Conservation (phyloP, 768 basidiomycete species). For the Lentinula aciculospora region DNA sequence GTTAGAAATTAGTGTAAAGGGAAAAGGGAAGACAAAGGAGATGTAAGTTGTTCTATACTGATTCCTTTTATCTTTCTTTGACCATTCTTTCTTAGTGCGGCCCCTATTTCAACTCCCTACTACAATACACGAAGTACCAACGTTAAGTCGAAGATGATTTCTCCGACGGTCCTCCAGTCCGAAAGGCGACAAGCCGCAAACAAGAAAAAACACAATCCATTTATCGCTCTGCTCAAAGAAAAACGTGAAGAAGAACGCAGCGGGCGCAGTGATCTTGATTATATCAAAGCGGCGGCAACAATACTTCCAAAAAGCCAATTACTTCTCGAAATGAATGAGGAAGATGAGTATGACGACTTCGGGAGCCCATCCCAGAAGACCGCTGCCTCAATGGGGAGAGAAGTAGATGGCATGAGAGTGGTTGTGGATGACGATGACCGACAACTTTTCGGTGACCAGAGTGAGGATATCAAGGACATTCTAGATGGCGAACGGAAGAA, state of each 20-base stretch:
- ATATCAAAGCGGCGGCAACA: constrained; percentile 40
- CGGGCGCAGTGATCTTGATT: constrained; percentile 31
- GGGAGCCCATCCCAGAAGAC: constrained; percentile 29
- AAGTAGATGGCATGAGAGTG: constrained; percentile 19
- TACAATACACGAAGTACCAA: not conserved
- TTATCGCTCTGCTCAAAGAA: constrained; percentile 50
- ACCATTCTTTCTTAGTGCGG: not conserved
- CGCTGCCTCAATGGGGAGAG: constrained; percentile 22
- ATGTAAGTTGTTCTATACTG: not conserved
- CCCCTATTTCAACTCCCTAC: not conserved
- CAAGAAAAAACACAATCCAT: constrained; percentile 38
- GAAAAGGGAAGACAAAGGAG: constrained; percentile 8
- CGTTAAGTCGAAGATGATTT: not conserved
- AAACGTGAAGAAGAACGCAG: constrained; percentile 34
- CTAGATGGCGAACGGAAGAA: constrained; percentile 33
- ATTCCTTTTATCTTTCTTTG: not conserved
- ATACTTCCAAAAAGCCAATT: constrained; percentile 25
- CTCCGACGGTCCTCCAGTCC: not conserved
- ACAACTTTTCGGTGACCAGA: constrained; percentile 33
- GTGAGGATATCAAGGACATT: constrained; percentile 38
- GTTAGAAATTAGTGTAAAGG: constrained; percentile 10
- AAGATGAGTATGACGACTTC: constrained; percentile 28
- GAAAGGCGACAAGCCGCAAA: constrained; percentile 1
- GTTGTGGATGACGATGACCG: constrained; percentile 23
- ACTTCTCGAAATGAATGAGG: constrained; percentile 23